phyloP scores from a whole-genome alignment of 176 grass and related monocot species.

The Zoysia pacifica region DNA sequence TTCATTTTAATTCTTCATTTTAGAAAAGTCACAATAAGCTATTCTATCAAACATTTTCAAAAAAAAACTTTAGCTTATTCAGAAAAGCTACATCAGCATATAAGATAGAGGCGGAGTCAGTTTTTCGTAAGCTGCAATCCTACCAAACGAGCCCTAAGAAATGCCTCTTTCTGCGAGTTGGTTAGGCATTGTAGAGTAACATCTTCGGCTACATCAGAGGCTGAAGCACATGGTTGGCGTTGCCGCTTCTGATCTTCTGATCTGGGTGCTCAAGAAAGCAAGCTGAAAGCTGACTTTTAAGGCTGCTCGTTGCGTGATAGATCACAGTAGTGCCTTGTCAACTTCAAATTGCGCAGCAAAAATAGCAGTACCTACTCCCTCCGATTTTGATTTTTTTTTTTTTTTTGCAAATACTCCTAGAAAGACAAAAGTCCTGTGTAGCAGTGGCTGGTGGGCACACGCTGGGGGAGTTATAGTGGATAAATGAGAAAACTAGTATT shows the following conservation, averaged over 20 bases:
- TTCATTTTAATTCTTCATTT: too few species aligned
- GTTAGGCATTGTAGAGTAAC: background rate
- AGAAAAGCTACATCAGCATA: too few species aligned
- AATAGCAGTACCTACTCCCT: background rate
- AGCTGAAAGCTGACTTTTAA: constrained; percentile 1
- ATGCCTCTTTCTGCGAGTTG: background rate
- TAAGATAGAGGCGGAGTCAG: too few species aligned
- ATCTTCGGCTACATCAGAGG: background rate
- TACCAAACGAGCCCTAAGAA: background rate
- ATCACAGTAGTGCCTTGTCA: background rate
- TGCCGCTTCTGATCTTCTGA: background rate
- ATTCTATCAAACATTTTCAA: too few species aligned
- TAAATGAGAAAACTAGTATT: too few species aligned
- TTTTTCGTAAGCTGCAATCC: too few species aligned
- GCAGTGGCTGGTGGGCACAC: too few species aligned
- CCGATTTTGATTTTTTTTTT: background rate
- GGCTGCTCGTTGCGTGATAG: constrained; percentile 16
- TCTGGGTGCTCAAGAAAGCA: background rate
- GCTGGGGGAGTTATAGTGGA: too few species aligned
- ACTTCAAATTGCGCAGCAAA: background rate
- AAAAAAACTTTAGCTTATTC: too few species aligned
- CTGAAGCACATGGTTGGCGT: background rate
- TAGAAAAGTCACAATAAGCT: too few species aligned
- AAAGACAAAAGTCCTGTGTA: too few species aligned
- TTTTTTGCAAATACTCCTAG: too few species aligned